Evolutionary conservation across 2,329 filamentous ascomycete species (phyloP).

Genomic region (Akanthomyces dipterigenus): DNA sequence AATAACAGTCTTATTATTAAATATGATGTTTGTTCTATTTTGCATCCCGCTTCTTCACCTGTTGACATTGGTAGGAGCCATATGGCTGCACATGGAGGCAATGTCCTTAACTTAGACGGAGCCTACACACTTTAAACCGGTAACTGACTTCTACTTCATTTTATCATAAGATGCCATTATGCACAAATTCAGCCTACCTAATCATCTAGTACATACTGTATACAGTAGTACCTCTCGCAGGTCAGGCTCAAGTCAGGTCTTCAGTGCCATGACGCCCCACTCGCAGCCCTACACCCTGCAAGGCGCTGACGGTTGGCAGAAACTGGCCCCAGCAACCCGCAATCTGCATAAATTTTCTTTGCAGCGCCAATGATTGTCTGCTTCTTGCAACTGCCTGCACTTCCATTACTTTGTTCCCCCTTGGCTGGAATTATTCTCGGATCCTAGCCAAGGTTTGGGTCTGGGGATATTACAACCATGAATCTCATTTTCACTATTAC

Average conservation of each 20-base stretch:
- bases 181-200: too few relatives aligned
- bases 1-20: too few relatives aligned
- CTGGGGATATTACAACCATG: neutral
- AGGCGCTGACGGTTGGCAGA: slow-evolving; percentile 10
- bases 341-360: slow-evolving; percentile 7
- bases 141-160: too few relatives aligned
- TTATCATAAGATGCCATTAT: too few relatives aligned
- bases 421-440: neutral
- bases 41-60: too few relatives aligned
- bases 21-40: too few relatives aligned
- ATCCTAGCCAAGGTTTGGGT: neutral
- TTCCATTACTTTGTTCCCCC: neutral
- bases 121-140: too few relatives aligned
- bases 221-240: neutral
- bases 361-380: too few relatives aligned
- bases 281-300: slow-evolving; percentile 3
- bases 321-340: slow-evolving; percentile 6
- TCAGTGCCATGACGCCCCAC: neutral
- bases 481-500: neutral
- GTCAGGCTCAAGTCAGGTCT: neutral
- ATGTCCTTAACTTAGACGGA: too few relatives aligned
- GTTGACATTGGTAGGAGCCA: too few relatives aligned
- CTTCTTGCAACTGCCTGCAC: neutral
- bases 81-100: too few relatives aligned
- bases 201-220: too few relatives aligned